phyloP scores from a whole-genome alignment of 2,329 filamentous ascomycete species.

The Metarhizium rileyi region DNA sequence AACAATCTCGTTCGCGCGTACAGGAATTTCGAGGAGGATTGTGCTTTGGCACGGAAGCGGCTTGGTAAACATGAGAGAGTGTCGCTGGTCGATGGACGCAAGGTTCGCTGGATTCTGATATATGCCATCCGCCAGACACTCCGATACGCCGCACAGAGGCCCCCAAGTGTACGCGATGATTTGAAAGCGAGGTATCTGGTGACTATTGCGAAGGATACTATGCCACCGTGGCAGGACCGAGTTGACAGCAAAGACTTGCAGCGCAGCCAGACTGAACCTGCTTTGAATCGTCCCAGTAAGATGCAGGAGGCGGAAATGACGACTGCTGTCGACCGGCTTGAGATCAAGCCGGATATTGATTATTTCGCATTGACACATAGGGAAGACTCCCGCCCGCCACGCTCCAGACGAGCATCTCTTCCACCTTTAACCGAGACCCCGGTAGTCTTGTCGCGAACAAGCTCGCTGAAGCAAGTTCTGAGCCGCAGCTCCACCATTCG shows the following conservation, averaged over 20 bases:
- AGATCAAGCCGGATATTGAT: constrained; percentile 47
- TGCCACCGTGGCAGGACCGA: constrained; percentile 37
- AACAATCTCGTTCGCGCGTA: constrained; percentile 59
- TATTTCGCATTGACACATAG: constrained; percentile 38
- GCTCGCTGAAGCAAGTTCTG: constrained; percentile 20
- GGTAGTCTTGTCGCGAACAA: constrained; percentile 16
- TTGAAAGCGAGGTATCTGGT: constrained; percentile 48
- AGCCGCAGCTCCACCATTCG: constrained; percentile 24
- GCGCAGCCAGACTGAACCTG: constrained; percentile 19
- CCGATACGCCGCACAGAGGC: constrained; percentile 49
- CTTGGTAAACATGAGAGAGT: constrained; percentile 45
- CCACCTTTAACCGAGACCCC: constrained; percentile 7
- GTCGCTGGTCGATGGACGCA: constrained; percentile 55
- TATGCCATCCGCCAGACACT: constrained; percentile 68
- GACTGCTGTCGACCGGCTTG: constrained; percentile 17
- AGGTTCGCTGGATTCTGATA: constrained; percentile 68
- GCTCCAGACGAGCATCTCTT: constrained; percentile 1
- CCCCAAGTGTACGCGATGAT: constrained; percentile 50
- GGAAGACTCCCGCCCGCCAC: constrained; percentile 7
- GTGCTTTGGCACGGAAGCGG: constrained; percentile 37
- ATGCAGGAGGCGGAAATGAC: constrained; percentile 7
- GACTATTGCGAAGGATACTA: constrained; percentile 29
- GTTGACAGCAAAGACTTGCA: constrained; percentile 17
- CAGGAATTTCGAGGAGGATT: constrained; percentile 57
- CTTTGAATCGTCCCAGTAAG: constrained; percentile 7